These are phyloP conservation scores for Apophysomyces trapeziformis DNA, from an alignment of 371 early-diverging fungal genomes.

Conservation along the genomic window DNA sequence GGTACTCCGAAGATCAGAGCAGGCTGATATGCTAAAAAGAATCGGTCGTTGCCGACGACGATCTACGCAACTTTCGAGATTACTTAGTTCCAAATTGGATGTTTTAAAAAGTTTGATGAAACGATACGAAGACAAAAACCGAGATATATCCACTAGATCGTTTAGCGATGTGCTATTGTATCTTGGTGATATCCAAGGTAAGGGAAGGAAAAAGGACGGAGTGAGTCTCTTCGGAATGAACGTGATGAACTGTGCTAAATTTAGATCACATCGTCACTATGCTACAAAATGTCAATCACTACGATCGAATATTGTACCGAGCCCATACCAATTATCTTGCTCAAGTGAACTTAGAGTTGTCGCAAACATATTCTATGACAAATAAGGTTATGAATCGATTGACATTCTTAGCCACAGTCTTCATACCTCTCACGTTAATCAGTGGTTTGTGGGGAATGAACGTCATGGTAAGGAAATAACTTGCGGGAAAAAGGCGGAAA, in stretches of 20 bases:
- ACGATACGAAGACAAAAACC: constrained; percentile 60
- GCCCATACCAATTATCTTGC: constrained; percentile 86
- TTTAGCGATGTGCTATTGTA: constrained; percentile 68
- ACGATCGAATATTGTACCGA: constrained; percentile 77
- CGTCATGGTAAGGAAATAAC: constrained; percentile 25
- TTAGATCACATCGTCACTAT: constrained; percentile 80
- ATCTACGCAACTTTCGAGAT: constrained; percentile 72
- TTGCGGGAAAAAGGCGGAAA: background rate
- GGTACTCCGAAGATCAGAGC: constrained; percentile 72
- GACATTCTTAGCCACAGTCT: constrained; percentile 79
- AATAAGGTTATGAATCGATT: constrained; percentile 82
- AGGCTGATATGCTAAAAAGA: constrained; percentile 84
- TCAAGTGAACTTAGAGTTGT: constrained; percentile 80
- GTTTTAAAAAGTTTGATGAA: constrained; percentile 82
- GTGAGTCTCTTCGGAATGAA: constrained; percentile 10
- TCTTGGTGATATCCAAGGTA: constrained; percentile 90
- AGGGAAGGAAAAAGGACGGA: background rate
- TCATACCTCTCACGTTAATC: constrained; percentile 89
- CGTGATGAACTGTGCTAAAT: constrained; percentile 15
- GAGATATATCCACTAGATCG: constrained; percentile 19
- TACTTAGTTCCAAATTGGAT: constrained; percentile 80
- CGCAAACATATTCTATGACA: constrained; percentile 76
- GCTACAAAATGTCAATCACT: constrained; percentile 75
- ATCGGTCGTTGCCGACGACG: constrained; percentile 84
- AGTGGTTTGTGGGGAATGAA: constrained; percentile 75